Conservation (phyloP, 768 basidiomycete species). For the Kwoniella europaea region DNA sequence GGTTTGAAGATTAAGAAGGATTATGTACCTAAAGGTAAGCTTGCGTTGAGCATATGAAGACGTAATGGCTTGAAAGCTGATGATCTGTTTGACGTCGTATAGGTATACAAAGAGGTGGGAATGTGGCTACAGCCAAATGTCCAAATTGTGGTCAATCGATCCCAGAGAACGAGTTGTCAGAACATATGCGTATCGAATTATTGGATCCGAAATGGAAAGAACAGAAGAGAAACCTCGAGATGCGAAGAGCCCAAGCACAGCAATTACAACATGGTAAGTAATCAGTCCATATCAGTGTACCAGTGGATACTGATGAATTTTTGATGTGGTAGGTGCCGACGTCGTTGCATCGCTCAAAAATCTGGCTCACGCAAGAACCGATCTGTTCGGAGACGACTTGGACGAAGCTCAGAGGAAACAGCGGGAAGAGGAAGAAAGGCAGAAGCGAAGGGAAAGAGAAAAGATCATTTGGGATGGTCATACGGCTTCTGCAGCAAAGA, state of each 20-base stretch:
- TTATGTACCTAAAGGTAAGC: slow-evolving; percentile 89
- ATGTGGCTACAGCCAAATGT: slow-evolving; percentile 79
- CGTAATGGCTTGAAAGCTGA: not conserved
- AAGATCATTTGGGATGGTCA: slow-evolving; percentile 99
- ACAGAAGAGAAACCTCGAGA: slow-evolving; percentile 84
- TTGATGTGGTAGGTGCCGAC: slow-evolving; percentile 68
- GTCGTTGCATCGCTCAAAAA: slow-evolving; percentile 91
- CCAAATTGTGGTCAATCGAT: slow-evolving; percentile 95
- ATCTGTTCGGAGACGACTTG: slow-evolving; percentile 92
- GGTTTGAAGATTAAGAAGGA: slow-evolving; percentile 67
- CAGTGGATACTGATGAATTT: not conserved
- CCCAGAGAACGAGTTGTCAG: slow-evolving; percentile 90
- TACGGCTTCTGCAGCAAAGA: slow-evolving; percentile 88
- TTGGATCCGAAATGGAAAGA: slow-evolving; percentile 98
- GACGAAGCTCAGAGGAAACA: slow-evolving; percentile 79
- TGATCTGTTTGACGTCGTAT: not conserved
- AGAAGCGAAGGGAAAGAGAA: slow-evolving; percentile 83
- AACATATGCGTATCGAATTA: slow-evolving; percentile 97
- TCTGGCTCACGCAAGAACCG: slow-evolving; percentile 91
- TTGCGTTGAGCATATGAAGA: too few relatives aligned
- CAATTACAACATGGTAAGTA: slow-evolving; percentile 57
- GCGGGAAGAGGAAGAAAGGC: slow-evolving; percentile 83
- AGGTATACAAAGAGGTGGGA: slow-evolving; percentile 62
- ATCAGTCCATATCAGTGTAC: too few relatives aligned
- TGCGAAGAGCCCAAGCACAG: slow-evolving; percentile 71